Conservation (phyloP, 441 rosid species). For the Omphalea diandra region DNA sequence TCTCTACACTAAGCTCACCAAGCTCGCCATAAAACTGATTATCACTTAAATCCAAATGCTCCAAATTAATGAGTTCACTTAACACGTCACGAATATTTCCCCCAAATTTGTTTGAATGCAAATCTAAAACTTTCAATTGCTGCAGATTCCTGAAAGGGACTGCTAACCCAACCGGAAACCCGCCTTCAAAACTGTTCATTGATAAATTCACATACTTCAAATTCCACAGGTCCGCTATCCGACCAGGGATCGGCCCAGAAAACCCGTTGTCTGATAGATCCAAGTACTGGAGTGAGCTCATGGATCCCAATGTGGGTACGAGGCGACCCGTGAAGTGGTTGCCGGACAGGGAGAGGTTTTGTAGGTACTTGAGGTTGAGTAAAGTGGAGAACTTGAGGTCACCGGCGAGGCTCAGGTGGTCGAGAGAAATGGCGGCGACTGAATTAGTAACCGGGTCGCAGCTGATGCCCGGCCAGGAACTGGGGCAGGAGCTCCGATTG, state of each 20-base stretch:
- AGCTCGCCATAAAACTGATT: constrained; percentile 65
- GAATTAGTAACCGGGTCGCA: constrained; percentile 51
- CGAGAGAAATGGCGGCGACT: constrained; percentile 53
- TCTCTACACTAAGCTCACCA: constrained; percentile 35
- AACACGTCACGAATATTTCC: constrained; percentile 62
- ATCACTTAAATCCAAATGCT: constrained; percentile 75
- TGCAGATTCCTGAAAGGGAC: constrained; percentile 51
- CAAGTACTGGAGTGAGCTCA: constrained; percentile 60
- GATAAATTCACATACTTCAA: constrained; percentile 74
- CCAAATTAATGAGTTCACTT: constrained; percentile 64
- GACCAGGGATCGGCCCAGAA: constrained; percentile 83
- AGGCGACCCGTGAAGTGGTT: constrained; percentile 82
- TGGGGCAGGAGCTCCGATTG: constrained; percentile 49
- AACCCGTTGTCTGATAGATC: constrained; percentile 84
- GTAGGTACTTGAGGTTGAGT: constrained; percentile 50
- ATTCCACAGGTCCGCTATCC: constrained; percentile 74
- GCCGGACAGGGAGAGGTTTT: constrained; percentile 67
- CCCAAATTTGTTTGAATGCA: constrained; percentile 51
- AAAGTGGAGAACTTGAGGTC: constrained; percentile 80
- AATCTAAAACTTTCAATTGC: constrained; percentile 74
- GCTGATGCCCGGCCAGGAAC: constrained; percentile 62
- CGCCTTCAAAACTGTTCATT: constrained; percentile 59
- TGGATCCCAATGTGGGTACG: constrained; percentile 77
- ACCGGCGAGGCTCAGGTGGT: constrained; percentile 60
- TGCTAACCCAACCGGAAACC: constrained; percentile 51